Conservation (phyloP, 2,329 filamentous ascomycete species). For the Xylaria sp. region DNA sequence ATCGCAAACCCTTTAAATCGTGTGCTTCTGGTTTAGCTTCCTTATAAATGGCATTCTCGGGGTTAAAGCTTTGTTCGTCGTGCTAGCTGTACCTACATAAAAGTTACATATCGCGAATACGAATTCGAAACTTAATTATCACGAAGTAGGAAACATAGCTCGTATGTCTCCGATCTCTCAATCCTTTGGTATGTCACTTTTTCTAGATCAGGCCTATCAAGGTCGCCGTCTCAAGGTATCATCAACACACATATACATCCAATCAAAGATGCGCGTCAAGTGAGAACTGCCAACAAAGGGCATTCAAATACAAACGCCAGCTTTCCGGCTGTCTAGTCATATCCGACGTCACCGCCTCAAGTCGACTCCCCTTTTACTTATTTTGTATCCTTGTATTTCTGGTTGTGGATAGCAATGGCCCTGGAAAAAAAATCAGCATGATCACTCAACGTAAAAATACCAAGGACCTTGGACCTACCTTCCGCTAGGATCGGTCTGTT, state of each 20-base stretch:
- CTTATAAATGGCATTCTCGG: no score
- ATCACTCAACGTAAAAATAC: neutral
- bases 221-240: neutral
- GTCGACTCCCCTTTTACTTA: neutral
- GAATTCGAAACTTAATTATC: neutral
- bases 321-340: neutral
- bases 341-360: neutral
- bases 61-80: no score
- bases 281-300: neutral
- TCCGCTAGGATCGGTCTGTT: slow-evolving; percentile 95
- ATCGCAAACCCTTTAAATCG: no score
- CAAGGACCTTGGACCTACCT: slow-evolving; percentile 64
- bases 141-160: neutral
- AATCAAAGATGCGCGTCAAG: neutral
- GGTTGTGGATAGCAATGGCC: slow-evolving; percentile 79
- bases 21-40: no score
- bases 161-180: neutral
- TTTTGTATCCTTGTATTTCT: slow-evolving; percentile 69
- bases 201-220: neutral
- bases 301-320: neutral
- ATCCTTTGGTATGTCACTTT: neutral
- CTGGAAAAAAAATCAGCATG: slow-evolving; percentile 54
- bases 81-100: no score
- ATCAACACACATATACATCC: neutral
- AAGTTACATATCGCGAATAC: no score